phyloP scores from a whole-genome alignment of 257 asterid species.

The Verbascum thapsus region DNA sequence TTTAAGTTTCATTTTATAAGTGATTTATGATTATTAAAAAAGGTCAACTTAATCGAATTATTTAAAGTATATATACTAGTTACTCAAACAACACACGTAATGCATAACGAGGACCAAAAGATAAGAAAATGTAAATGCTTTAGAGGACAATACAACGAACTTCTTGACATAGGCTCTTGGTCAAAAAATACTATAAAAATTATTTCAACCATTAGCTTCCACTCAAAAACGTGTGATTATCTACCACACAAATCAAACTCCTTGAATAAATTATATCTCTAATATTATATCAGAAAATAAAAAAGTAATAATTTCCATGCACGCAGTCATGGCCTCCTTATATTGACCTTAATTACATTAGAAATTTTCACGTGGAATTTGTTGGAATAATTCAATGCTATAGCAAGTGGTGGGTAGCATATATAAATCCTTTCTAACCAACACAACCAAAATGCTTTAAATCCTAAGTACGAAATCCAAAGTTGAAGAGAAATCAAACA shows the following conservation, averaged over 20 bases:
- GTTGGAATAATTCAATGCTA: conserved; percentile 25
- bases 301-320: conserved; percentile 5
- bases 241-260: background rate
- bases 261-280: conserved; percentile 6
- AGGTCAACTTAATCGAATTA: no score
- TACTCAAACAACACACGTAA: background rate
- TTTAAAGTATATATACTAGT: no score
- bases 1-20: no score
- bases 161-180: background rate
- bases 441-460: background rate
- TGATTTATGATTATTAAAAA: no score
- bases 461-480: background rate
- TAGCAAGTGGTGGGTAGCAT: conserved; percentile 9
- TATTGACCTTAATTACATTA: conserved; percentile 25
- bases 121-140: background rate
- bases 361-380: conserved; percentile 3
- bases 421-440: conserved; percentile 1
- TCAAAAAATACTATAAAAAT: background rate
- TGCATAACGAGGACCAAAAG: background rate
- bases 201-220: conserved; percentile 26
- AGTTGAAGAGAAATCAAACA: background rate
- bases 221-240: conserved; percentile 14
- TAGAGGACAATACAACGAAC: background rate
- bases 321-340: conserved; percentile 31
- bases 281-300: background rate